Evolutionary conservation across 2,329 filamentous ascomycete genomes (phyloP), one percentile per base, ranked within the genome.

Genomic region (Trichoderma koningii): DNA sequence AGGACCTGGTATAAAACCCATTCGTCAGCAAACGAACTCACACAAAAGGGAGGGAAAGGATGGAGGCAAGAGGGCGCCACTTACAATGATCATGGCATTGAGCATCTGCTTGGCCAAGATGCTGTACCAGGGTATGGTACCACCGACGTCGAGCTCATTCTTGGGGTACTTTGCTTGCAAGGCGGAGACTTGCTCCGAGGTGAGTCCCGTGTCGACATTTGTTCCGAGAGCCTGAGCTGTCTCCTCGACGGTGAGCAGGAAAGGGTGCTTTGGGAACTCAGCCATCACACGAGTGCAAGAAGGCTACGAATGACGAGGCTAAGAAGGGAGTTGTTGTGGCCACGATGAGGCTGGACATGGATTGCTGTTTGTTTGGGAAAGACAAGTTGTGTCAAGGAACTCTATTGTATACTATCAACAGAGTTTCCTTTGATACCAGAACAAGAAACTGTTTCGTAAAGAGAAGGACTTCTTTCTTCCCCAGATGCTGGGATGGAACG

Each of bases 61-160:
- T 2, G 15, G 19, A 15, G 9, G 56, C 65, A 42, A 34, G 30
- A 15, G n/a, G 26, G 3, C 6, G 21, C n/a, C 19, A 7, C 83
- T 69, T 77, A 86, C 85, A 71, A 92, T 76, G 64, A 90, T 89
- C 90, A 92, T 92, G 65, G 90, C 89, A 80, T 93, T 93, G 73
- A 87, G 85, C 23, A 92, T 76, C 74, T 93, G 90, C 70, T 89
- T 88, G 65, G 89, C 78, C 53, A 93, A 78, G 48, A 93, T 91
- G 70, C 88, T 93, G 71, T 87, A 81, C 89, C 87, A 83, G 73
- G 84, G 85, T 55, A 93, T 87, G 30, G 85, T 85, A 30, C 84
- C 86, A 21, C 83, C 87, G 21, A 91, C 85, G 51, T 91, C 86
- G 21, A 93, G 81, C 72, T 91, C 88, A 77, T 93, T 93, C 19